Evolutionary conservation across 371 early-diverging fungal genomes (phyloP), one percentile per base, ranked within the genome.

Genomic region (Circinella umbellata): DNA sequence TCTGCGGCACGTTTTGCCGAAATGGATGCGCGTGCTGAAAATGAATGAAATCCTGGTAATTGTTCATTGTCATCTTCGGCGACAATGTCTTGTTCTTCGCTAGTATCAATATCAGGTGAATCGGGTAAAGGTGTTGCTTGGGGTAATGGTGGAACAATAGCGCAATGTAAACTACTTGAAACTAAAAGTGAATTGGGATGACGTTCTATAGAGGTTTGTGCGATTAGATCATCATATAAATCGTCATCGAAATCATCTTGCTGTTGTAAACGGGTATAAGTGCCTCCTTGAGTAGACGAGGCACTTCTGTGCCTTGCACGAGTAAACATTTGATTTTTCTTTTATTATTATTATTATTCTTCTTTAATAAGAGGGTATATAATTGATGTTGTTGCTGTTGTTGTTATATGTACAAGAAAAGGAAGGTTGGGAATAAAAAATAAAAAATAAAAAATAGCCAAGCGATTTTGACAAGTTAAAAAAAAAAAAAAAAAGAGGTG

Each of bases 161-260:
- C 71, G 49, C 73, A 70, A 38, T 74, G 67, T 3, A 69, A 72
- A 62, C 77, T 70, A 63, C 69, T 76, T 20, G 77, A 67, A 4
- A 81, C 80, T 15, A 81, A 39, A 10, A 81, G 70, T 9, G 82
- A 76, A 48, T 81, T 77, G 9, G 82, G 78, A 61, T 80, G 81
- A 61, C 75, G 74, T 20, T 72, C 61, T 63, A 76, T 61, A 18
- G 69, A 39, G 9, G 63, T 53, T 4, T 70, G 65, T 15, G 72
- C 73, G n/a, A 62, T 60, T n/a, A 70, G 66, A 48, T 69, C 66
- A 18, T 74, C 75, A 68, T 70, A 27, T 27, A 27, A 65, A 59
- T 76, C 76, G 17, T 79, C 77, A 37, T 81, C 81, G 38, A 74
- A 74, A 55, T 79, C 81, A 35, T 81, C 81, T 60, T 79, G 72